Evolutionary conservation across 2,329 filamentous ascomycete species (phyloP).

Genomic region (Graphilbum sp.): DNA sequence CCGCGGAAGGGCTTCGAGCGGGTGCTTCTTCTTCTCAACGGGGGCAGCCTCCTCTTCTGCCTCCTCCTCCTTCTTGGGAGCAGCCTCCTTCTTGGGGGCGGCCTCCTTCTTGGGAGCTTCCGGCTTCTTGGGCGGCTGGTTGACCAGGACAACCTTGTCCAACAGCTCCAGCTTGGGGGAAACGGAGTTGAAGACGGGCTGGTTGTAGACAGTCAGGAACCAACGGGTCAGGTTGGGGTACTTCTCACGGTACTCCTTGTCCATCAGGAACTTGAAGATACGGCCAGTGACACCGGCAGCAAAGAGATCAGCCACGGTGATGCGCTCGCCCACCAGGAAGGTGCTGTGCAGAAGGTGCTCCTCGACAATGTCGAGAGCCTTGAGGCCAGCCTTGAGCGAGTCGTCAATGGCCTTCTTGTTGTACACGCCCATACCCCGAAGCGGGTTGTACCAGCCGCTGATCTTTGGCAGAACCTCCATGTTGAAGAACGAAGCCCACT

Average conservation of each 20-base stretch:
- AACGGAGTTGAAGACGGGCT: conserved; percentile 76
- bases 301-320: conserved; percentile 94
- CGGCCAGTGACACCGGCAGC: conserved; percentile 60
- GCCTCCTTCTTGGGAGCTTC: conserved; percentile 25
- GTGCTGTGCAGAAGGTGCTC: conserved; percentile 83
- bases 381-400: conserved; percentile 48
- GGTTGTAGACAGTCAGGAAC: conserved; percentile 88
- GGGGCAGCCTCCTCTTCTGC: conserved; percentile 32
- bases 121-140: conserved; percentile 57
- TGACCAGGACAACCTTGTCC: conserved; percentile 61
- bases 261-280: conserved; percentile 88
- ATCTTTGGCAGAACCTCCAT: conserved; percentile 60
- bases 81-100: conserved; percentile 41
- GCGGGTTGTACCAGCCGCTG: conserved; percentile 70
- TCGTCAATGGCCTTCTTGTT: conserved; percentile 98
- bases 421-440: conserved; percentile 68
- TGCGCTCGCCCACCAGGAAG: conserved; percentile 92
- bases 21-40: conserved; percentile 80
- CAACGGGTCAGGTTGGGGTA: conserved; percentile 82
- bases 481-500: conserved; percentile 98
- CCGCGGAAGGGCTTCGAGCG: conserved; percentile 68
- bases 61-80: conserved; percentile 24
- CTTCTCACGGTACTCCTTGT: conserved; percentile 69
- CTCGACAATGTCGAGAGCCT: conserved; percentile 60
- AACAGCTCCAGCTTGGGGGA: conserved; percentile 61